These are phyloP conservation scores for Candida endomychidarum DNA, from an alignment of 805 yeast genomes.

Conservation along the genomic window DNA sequence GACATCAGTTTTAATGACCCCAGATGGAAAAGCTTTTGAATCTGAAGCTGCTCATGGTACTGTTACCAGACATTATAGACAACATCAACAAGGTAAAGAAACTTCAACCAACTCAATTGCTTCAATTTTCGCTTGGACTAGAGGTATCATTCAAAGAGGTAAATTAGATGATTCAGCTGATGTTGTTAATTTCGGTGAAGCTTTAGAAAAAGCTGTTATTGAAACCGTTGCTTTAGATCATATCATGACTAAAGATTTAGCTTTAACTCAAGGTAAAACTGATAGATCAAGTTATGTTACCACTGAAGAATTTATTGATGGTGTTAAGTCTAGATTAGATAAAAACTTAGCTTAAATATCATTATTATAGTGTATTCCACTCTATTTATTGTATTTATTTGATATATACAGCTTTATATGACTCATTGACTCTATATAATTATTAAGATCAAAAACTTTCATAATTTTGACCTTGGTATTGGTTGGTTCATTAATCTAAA, in stretches of 20 bases:
- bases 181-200: conserved; percentile 75
- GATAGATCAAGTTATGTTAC: conserved; percentile 81
- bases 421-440: background rate
- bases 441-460: no score
- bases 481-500: conserved; percentile 11
- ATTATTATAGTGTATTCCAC: no score
- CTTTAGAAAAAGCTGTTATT: conserved; percentile 77
- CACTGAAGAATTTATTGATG: conserved; percentile 86
- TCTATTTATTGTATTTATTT: conserved; percentile 12
- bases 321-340: conserved; percentile 68
- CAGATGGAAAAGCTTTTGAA: conserved; percentile 95
- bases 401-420: background rate
- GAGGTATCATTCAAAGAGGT: conserved; percentile 93
- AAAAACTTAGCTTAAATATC: conserved; percentile 26
- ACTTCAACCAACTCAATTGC: conserved; percentile 98
- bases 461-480: no score
- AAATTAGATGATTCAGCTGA: conserved; percentile 83
- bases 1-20: conserved; percentile 97
- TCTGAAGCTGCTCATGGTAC: conserved; percentile 99
- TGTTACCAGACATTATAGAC: conserved; percentile 95
- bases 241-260: conserved; percentile 95
- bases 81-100: conserved; percentile 94
- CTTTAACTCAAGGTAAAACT: conserved; percentile 84
- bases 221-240: conserved; percentile 83
- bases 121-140: conserved; percentile 94